Base-by-base conservation (phyloP, 228 moss, liverwort and hornwort genomes). In the Sphagnum magellanicum region DNA sequence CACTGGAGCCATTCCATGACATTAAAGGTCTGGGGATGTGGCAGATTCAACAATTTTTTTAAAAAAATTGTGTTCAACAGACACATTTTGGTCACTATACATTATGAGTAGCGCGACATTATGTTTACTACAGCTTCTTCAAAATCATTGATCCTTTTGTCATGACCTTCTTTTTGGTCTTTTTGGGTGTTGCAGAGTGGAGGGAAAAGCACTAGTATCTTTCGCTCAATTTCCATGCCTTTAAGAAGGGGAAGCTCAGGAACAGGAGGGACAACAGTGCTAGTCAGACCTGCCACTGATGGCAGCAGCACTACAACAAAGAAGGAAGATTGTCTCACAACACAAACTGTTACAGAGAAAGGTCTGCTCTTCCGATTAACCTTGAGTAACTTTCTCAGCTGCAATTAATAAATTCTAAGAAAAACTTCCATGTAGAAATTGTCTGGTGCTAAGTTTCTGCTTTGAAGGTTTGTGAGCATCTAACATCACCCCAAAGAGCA, bases 281-380 rank as follows among this genome's bases (percentile, higher is more conserved):
- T 88, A 6, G 74, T 88, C 63, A 71, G 79, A 70, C 70, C 77
- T 50, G 69, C 81, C 69, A 79, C 79, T 67, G 82, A 77, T 0
- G 55, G 72, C 47, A 8, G 48, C 32, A 62, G 66, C 50, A 70
- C 5, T 59, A 73, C 74, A 67, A 62, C 60, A 69, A 72, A 61
- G 15, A 77, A 81, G 76, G 59, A 60, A 61, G 48, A 63, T 13
- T n/a, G 52, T n/a, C 52, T 52, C 17, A 60, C 82, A 48, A 68
- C 68, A 57, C 75, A 79, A 46, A 77, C 75, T 53, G 82, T 82
- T 50, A 50, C 75, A 64, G 82, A 79, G 67, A 86, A 74, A 79
- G 82, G 86, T 86, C 48, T 48, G 12, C 65, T 17, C 70, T 17
- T n/a, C 64, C n/a, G 49, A 51, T 7, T 7, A 66, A 64, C 49